Base-by-base conservation (phyloP, 2,329 filamentous ascomycete species). In the Hypomyces rosellus region DNA sequence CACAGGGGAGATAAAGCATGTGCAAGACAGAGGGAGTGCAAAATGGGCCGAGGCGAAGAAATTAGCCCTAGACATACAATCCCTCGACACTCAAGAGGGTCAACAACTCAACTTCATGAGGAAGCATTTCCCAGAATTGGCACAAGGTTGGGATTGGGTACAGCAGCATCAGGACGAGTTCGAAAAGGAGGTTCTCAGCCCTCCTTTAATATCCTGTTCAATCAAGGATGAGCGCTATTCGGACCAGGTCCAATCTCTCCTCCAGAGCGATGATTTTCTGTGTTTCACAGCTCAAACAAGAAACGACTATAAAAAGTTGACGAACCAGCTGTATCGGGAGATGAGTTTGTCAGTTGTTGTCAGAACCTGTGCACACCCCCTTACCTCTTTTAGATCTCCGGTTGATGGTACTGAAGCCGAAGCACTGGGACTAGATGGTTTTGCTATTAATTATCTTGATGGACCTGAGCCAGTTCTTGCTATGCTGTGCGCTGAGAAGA, bases 381-480 rank as follows among this genome's bases (percentile, higher is more conserved):
- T 89, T 8, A 68, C 74, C 4, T 65, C 73, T 1, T 86, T 85
- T 57, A 71, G 63, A 44, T 61, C 79, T 7, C 80, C 81, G 0
- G 60, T 88, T 5, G 69, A 77, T 1, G 58, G 64, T 5, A 73
- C 82, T 8, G 74, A 88, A 47, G 67, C 89, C 50, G 61, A 62
- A 47, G 52, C 60, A 38, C 51, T 82, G 66, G 89, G 89, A 0
- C 80, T 99, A 45, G 86, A 95, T 55, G 84, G 85, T 2, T 96
- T 87, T 71, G 84, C 89, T 1, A 75, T 88, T 22, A 87, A 97
- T 61, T 88, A 80, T 52, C 64, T 99, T 5, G 77, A 84, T 34
- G 93, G 92, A 0, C 95, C 95, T 0, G 82, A 85, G 1, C 79
- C 88, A 2, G 88, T 99, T 1, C 71, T 97, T 34, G 86, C 89